Percentiles rank a stretch among this genome's conserved stretches.
Evolutionary conservation across 257 asterid species (phyloP).

Genomic region (Solanum etuberosum): DNA sequence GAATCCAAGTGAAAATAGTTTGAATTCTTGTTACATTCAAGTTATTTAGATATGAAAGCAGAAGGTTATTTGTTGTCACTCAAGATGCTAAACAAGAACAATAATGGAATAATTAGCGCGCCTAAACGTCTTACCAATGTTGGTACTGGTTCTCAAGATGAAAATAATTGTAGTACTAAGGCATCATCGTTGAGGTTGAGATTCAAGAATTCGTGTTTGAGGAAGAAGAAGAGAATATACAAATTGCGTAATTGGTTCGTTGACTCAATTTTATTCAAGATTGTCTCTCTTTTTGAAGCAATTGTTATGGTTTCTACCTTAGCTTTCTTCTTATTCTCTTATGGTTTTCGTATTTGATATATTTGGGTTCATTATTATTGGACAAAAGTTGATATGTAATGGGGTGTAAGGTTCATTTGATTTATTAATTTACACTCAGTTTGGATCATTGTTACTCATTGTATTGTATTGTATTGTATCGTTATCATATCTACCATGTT

Average conservation of each 20-base stretch:
- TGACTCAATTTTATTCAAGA: constrained; percentile 49
- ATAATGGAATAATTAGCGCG: not conserved
- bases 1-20: not conserved
- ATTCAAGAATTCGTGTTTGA: constrained; percentile 18
- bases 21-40: too few species aligned
- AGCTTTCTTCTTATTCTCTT: constrained; percentile 60
- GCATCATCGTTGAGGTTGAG: constrained; percentile 29
- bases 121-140: not conserved
- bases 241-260: constrained; percentile 44
- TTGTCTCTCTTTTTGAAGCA: constrained; percentile 52
- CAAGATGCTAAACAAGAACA: constrained; percentile 33
- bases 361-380: not conserved
- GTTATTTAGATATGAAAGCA: constrained; percentile 29
- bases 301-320: constrained; percentile 40
- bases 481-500: too few species aligned
- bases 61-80: constrained; percentile 30
- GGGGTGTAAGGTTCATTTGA: not conserved
- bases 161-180: not conserved
- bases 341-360: constrained; percentile 61
- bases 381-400: not conserved
- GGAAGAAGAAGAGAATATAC: constrained; percentile 24
- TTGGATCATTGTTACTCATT: too few species aligned
- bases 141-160: not conserved
- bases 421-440: not conserved
- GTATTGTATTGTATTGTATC: too few species aligned